phyloP scores from a whole-genome alignment of 2,329 filamentous ascomycete genomes.

The Trichoderma simmonsii region DNA sequence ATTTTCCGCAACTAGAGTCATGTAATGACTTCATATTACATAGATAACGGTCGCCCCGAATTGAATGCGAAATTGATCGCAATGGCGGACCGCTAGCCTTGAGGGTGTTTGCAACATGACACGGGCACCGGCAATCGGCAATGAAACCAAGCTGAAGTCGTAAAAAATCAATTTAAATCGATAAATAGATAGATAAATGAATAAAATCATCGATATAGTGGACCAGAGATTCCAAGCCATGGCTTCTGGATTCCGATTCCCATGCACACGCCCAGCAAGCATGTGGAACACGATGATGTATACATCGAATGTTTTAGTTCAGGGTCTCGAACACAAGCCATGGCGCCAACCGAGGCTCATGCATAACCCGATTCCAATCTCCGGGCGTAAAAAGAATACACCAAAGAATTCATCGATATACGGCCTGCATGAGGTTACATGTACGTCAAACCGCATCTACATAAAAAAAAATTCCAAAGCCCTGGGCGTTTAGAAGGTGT shows the following conservation, averaged over 20 bases:
- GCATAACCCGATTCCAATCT: background rate
- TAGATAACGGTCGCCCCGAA: background rate
- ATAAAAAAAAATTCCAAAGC: background rate
- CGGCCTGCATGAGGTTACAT: background rate
- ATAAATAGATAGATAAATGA: background rate
- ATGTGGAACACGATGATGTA: background rate
- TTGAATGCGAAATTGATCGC: background rate
- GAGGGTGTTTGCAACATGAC: background rate
- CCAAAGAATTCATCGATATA: background rate
- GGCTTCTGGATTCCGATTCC: background rate
- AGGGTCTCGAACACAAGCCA: background rate
- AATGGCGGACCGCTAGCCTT: background rate
- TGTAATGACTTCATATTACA: background rate
- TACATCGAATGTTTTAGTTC: background rate
- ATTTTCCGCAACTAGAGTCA: background rate
- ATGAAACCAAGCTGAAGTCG: background rate
- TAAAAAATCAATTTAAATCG: background rate
- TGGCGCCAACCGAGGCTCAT: background rate
- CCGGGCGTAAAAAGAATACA: background rate
- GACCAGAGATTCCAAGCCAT: background rate
- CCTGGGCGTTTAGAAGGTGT: background rate
- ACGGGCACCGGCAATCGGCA: background rate
- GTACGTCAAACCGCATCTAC: background rate
- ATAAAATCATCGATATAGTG: background rate
- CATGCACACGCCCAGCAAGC: background rate